A percentile compares a stretch with the other conserved stretches of the same genome.
phyloP scores from a whole-genome alignment of 176 grass and related monocot species.

The Bolboschoenus planiculmis region DNA sequence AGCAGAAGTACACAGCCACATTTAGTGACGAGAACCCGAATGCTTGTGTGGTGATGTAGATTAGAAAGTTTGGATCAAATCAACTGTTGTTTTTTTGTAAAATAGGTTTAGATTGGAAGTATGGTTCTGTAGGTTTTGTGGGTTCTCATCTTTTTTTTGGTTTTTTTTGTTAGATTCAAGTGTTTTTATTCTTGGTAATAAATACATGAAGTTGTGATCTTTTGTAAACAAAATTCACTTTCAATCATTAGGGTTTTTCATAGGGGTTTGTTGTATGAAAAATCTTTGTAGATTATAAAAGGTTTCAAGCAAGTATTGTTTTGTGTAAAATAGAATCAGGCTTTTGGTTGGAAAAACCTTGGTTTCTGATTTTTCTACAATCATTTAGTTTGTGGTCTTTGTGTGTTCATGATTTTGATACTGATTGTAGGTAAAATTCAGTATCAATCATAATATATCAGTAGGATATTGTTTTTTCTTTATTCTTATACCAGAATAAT shows the following conservation, averaged over 20 bases:
- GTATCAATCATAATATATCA: not conserved
- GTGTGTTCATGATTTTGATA: not conserved
- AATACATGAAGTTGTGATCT: not conserved
- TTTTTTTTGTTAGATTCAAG: not conserved
- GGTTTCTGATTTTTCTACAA: not conserved
- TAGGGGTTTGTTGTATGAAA: not conserved
- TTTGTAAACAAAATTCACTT: not conserved
- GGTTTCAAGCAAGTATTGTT: not conserved
- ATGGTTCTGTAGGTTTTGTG: not conserved
- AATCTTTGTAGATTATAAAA: not conserved
- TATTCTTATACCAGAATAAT: no score
- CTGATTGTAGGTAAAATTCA: not conserved
- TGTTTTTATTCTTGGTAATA: not conserved
- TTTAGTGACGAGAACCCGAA: constrained; percentile 95
- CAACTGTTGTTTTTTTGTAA: not conserved
- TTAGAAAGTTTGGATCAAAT: not conserved
- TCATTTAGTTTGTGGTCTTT: not conserved
- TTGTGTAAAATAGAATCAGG: not conserved
- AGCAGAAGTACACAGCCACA: constrained; percentile 47
- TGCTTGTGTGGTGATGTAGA: constrained; percentile 52
- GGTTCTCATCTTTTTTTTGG: not conserved
- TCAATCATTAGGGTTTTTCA: not conserved
- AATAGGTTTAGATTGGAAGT: not conserved
- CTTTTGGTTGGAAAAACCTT: not conserved
- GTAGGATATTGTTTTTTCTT: no score